Base-by-base conservation (phyloP, 2,329 filamentous ascomycete genomes). In the Fusarium fujikuroi region DNA sequence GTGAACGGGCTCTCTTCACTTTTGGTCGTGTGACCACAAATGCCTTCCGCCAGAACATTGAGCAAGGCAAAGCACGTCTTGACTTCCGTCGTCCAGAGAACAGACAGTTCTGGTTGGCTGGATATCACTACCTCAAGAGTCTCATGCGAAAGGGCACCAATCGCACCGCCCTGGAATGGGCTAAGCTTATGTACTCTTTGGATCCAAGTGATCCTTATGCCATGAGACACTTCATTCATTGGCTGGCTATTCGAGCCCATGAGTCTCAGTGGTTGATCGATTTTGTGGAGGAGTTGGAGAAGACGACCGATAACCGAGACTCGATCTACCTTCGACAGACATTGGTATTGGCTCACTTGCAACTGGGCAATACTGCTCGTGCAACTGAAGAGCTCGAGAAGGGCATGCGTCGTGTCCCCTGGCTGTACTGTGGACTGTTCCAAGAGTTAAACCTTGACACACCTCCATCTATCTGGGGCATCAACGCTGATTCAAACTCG, bases 131-230 rank as follows among this genome's bases (percentile, higher is more conserved):
- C 77, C 92, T 98, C 76, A 90, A 89, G 75, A 96, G 94, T 74
- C 86, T 99, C 28, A 88, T 94, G 21, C 91, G 94, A 83, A 95
- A 97, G 76, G 95, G 95, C n/a, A 98, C 95, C 3, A 97, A 94
- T 86, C 89, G 95, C 52, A 98, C 96, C 2, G 94, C 95, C 0
- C 90, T 97, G 53, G 96, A 98, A 81, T 99, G 96, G 95, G 89
- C 93, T 11, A 97, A 96, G 83, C 84, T 98, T 10, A 85, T 98
- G 15, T 87, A 97, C 36, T 89, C 91, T 65, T 83, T 98, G 66
- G 90, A 95, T 74, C 90, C 91, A 53, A 84, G 86, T 8, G 96
- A 99, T 79, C 95, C 95, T 0, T 98, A 97, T 77, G 93, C 90
- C 52, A 89, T 97, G 78, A 88, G 91, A 68, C 89, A 97, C 62